Evolutionary conservation across 768 basidiomycete genomes (phyloP), one percentile per base, ranked within the genome.

Genomic region (Rhodosporidiobolus sp.): DNA sequence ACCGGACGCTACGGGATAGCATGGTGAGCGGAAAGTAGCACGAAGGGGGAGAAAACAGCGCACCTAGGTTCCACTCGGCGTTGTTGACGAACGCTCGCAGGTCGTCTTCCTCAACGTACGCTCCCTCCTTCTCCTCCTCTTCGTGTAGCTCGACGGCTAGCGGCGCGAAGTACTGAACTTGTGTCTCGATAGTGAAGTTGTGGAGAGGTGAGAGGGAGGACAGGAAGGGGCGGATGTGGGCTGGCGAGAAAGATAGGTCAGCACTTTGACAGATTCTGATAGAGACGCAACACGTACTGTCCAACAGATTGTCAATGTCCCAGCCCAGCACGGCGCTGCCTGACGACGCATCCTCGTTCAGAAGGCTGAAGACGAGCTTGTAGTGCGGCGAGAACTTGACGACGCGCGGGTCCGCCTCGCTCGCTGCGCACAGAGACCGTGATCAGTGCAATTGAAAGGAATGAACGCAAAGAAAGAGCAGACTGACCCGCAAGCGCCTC

Each of bases 31-130:
- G 20, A 55, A 17, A 55, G 56, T 43, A 20, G 30, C 22, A 32
- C n/a, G 34, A 8, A 46, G 28, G 50, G 28, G 30, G 14, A 20
- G 35, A 46, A 57, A 34, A 43, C 62, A 46, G 76, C 84, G 77
- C 77, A 94, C 94, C 93, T 60, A 99, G 79, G 20, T 89, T 90
- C 96, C 96, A 99, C 79, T 94, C 89, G 8, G 94, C 96, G 11
- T 92, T 92, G 78, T 99, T 99, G 53, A 99, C 85, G 78, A 99
- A 99, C 0, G 94, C 88, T 22, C 90, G 93, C 69, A 96, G 84
- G 77, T 95, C 88, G 75, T 94, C 93, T 62, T 87, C 86, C 2
- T 86, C 87, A 50, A 98, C 81, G 0, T 87, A 86, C 80, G 87
- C 87, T 0, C 72, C 76, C 16, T 80, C 78, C 17, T 70, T 45